A percentile compares a stretch with the other conserved stretches of the same genome.
phyloP scores from a whole-genome alignment of 2,329 filamentous ascomycete genomes.

The Cladosporium sp. region DNA sequence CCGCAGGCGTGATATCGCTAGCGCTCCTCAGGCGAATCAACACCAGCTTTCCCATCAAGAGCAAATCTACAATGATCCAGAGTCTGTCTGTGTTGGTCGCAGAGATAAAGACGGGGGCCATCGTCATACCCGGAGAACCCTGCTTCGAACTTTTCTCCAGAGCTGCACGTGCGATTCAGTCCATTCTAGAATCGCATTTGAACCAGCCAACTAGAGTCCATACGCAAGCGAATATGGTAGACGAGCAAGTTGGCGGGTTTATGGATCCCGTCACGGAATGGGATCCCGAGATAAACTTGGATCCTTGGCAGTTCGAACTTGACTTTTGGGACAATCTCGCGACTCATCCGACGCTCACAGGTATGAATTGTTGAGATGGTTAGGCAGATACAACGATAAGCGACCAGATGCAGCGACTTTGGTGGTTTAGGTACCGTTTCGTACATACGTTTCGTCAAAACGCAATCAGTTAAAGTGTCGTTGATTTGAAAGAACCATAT shows the following conservation, averaged over 20 bases:
- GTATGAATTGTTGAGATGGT: neutral
- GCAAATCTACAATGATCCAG: slow-evolving; percentile 32
- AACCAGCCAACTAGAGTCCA: neutral
- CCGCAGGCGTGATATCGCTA: slow-evolving; percentile 37
- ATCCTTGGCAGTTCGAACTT: slow-evolving; percentile 33
- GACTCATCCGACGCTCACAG: slow-evolving; percentile 29
- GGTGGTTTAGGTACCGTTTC: no score
- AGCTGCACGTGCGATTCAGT: slow-evolving; percentile 34
- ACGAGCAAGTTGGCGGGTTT: slow-evolving; percentile 16
- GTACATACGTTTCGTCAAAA: no score
- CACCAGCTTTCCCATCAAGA: neutral
- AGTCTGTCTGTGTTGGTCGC: slow-evolving; percentile 36
- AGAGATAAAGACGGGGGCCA: slow-evolving; percentile 33
- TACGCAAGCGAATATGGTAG: neutral
- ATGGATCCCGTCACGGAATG: slow-evolving; percentile 19
- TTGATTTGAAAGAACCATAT: no score
- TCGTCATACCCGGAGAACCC: slow-evolving; percentile 31
- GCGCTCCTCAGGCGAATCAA: slow-evolving; percentile 24
- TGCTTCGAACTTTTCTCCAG: slow-evolving; percentile 33
- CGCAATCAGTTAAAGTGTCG: no score
- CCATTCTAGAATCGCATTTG: slow-evolving; percentile 24
- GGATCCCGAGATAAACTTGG: slow-evolving; percentile 11
- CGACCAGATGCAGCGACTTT: no score
- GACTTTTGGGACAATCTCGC: slow-evolving; percentile 37
- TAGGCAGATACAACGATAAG: no score